These are phyloP conservation scores for Fonsecaea monophora DNA, from an alignment of 2,329 filamentous ascomycete genomes.

Conservation along the genomic window DNA sequence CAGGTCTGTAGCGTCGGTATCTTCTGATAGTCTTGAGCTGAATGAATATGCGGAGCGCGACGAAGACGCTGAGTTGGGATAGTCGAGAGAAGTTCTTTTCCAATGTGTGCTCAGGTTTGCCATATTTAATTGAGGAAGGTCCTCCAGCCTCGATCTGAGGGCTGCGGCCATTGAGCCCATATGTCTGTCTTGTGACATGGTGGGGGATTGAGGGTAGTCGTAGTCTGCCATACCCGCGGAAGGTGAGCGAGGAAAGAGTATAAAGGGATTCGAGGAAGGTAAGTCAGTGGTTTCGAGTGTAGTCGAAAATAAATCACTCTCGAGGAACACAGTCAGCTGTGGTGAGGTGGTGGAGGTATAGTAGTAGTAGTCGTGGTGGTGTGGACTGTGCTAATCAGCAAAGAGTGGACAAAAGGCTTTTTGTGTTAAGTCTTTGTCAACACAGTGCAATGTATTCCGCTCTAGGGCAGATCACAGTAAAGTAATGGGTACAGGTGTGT, in stretches of 20 bases:
- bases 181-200: conserved; percentile 36
- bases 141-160: conserved; percentile 36
- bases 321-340: conserved; percentile 30
- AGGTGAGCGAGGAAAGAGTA: conserved; percentile 5
- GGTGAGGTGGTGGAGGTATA: background rate
- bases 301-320: background rate
- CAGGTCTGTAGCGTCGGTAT: conserved; percentile 39
- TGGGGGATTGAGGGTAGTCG: conserved; percentile 33
- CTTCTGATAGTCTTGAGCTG: conserved; percentile 35
- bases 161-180: conserved; percentile 40
- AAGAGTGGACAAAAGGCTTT: background rate
- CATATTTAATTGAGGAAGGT: conserved; percentile 36
- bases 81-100: conserved; percentile 30
- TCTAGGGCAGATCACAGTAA: conserved; percentile 1
- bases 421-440: conserved; percentile 13
- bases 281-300: background rate
- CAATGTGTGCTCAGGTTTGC: conserved; percentile 31
- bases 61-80: conserved; percentile 35
- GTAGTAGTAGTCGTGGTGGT: background rate
- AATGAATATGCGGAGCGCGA: conserved; percentile 38
- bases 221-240: conserved; percentile 32
- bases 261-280: background rate
- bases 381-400: background rate
- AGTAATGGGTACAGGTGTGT: background rate
- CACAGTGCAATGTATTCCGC: background rate